Percentiles rank a stretch among this genome's conserved stretches.
These are phyloP conservation scores for Rhodamnia rubescens DNA, from an alignment of 345 rosid species.

Conservation along the genomic window DNA sequence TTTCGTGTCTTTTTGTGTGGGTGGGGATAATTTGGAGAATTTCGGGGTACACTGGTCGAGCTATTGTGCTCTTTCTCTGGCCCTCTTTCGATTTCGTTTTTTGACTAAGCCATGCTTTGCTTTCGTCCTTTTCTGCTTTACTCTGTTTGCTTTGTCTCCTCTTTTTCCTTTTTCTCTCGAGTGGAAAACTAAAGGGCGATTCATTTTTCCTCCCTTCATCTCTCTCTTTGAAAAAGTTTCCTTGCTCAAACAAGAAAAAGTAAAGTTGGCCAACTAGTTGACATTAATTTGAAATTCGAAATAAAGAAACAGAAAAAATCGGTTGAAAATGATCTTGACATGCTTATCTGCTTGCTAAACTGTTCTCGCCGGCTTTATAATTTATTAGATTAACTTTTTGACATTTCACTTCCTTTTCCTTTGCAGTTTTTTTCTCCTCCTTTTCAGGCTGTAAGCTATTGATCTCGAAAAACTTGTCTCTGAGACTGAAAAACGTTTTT, in stretches of 20 bases:
- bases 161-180: constrained; percentile 13
- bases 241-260: neutral
- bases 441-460: constrained; percentile 1
- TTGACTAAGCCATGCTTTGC: constrained; percentile 30
- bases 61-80: constrained; percentile 5
- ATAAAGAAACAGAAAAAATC: neutral
- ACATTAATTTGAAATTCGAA: neutral
- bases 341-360: neutral
- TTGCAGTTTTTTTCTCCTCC: neutral
- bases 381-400: neutral
- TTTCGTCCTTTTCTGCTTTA: constrained; percentile 37
- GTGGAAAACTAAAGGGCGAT: constrained; percentile 18
- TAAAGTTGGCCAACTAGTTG: neutral
- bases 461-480: neutral
- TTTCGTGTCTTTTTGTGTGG: constrained; percentile 10
- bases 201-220: neutral
- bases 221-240: neutral
- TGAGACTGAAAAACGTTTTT: neutral
- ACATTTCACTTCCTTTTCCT: neutral
- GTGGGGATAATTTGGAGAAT: neutral
- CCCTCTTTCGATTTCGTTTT: constrained; percentile 8
- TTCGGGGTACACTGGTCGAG: neutral
- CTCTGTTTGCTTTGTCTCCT: constrained; percentile 19
- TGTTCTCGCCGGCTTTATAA: neutral
- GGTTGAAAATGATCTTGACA: neutral